Evolutionary conservation across 306 rosid genomes (phyloP).

Genomic region (Rubus parviflorus): DNA sequence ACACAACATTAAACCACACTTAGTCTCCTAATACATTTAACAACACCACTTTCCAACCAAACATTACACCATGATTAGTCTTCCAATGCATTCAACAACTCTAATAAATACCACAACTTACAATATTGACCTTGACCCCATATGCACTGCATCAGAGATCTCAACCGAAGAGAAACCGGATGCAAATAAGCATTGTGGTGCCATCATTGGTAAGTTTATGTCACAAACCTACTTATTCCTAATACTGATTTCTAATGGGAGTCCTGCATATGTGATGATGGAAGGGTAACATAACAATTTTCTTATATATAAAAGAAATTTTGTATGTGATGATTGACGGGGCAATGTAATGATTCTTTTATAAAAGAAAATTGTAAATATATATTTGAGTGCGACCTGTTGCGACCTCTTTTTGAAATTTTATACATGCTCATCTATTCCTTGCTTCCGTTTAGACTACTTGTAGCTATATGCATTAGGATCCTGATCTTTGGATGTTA

Average conservation of each 20-base stretch:
- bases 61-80: no score
- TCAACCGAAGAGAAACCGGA: slow-evolving; percentile 39
- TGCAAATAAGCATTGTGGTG: slow-evolving; percentile 40
- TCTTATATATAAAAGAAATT: neutral
- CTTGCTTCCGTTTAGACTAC: neutral
- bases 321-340: slow-evolving; percentile 1
- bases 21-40: no score
- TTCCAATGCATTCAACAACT: no score
- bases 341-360: neutral
- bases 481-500: neutral
- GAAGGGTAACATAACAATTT: neutral
- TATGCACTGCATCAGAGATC: slow-evolving; percentile 11
- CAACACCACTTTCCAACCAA: no score
- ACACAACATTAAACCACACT: no score
- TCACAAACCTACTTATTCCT: neutral
- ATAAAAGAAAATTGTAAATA: neutral
- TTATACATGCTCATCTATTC: neutral
- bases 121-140: no score
- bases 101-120: no score
- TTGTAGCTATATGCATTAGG: neutral
- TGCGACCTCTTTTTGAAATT: neutral
- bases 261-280: neutral
- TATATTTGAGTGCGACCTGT: neutral
- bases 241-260: neutral
- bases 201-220: slow-evolving; percentile 36